These are phyloP conservation scores for Bipolaris victoriae DNA, from an alignment of 2,329 filamentous ascomycete genomes.

Conservation along the genomic window DNA sequence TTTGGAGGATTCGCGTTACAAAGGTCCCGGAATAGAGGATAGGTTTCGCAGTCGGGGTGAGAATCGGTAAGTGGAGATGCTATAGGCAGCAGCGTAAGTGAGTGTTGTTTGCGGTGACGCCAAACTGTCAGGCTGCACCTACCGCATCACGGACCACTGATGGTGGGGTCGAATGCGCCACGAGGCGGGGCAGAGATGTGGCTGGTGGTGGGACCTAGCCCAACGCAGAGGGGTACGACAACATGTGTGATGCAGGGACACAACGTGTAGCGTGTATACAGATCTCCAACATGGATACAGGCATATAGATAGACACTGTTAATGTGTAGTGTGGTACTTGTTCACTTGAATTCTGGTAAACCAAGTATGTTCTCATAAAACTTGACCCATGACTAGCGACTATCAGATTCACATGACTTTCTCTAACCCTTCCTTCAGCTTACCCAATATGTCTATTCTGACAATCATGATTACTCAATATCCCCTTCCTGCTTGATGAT, in stretches of 20 bases:
- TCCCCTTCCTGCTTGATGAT: background rate
- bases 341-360: background rate
- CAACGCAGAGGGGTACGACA: background rate
- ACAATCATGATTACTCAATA: background rate
- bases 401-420: background rate
- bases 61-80: background rate
- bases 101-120: background rate
- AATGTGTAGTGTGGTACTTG: too few relatives aligned
- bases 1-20: background rate
- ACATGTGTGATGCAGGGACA: background rate
- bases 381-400: background rate
- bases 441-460: background rate
- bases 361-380: background rate
- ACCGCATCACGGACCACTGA: conserved; percentile 11
- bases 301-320: background rate
- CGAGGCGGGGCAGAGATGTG: conserved; percentile 14
- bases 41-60: background rate
- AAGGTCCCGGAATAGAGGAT: background rate
- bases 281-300: background rate
- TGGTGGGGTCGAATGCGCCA: conserved; percentile 14
- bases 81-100: conserved; percentile 12
- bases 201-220: conserved; percentile 1
- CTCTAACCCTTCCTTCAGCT: background rate
- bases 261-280: background rate
- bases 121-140: conserved; percentile 14